These are phyloP conservation scores for Nigrospora sphaerica DNA, from an alignment of 2,329 filamentous ascomycete genomes.

Conservation along the genomic window DNA sequence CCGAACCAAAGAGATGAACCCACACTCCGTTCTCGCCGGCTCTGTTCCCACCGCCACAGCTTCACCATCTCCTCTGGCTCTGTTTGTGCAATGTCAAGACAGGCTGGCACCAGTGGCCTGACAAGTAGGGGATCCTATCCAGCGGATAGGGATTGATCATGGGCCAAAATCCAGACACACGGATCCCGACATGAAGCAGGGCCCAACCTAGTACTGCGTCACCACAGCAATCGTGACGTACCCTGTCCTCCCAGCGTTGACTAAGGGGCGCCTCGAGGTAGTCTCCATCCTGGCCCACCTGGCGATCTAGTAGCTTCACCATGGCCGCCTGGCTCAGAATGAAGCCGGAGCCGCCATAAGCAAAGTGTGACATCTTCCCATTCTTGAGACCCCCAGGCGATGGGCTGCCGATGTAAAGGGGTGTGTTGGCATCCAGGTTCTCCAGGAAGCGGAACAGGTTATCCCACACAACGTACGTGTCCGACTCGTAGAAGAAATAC, in stretches of 20 bases:
- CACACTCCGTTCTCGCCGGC: too few species aligned
- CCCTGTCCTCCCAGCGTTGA: slow-evolving; percentile 30
- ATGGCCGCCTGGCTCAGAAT: slow-evolving; percentile 37
- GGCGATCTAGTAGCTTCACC: slow-evolving; percentile 28
- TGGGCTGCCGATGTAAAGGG: slow-evolving; percentile 42
- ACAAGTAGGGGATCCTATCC: too few species aligned
- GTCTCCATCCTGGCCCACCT: slow-evolving; percentile 23
- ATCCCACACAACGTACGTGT: slow-evolving; percentile 41
- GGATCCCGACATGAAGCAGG: slow-evolving; percentile 34
- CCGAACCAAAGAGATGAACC: not conserved
- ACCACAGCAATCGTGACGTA: slow-evolving; percentile 42
- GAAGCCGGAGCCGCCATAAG: slow-evolving; percentile 41
- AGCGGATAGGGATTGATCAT: slow-evolving; percentile 43
- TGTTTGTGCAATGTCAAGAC: slow-evolving; percentile 42
- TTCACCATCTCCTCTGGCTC: slow-evolving; percentile 37
- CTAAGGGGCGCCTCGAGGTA: slow-evolving; percentile 30
- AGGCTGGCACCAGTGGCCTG: slow-evolving; percentile 43
- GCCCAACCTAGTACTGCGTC: slow-evolving; percentile 43
- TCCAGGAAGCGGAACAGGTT: slow-evolving; percentile 40
- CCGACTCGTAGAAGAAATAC: slow-evolving; percentile 50
- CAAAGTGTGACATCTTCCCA: slow-evolving; percentile 32
- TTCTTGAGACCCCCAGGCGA: slow-evolving; percentile 28
- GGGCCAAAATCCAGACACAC: slow-evolving; percentile 39
- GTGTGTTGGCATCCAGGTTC: slow-evolving; percentile 35
- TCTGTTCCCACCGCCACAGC: slow-evolving; percentile 41